phyloP scores from a whole-genome alignment of 495 filamentous ascomycete species.

The Thermothielavioides terrestris region DNA sequence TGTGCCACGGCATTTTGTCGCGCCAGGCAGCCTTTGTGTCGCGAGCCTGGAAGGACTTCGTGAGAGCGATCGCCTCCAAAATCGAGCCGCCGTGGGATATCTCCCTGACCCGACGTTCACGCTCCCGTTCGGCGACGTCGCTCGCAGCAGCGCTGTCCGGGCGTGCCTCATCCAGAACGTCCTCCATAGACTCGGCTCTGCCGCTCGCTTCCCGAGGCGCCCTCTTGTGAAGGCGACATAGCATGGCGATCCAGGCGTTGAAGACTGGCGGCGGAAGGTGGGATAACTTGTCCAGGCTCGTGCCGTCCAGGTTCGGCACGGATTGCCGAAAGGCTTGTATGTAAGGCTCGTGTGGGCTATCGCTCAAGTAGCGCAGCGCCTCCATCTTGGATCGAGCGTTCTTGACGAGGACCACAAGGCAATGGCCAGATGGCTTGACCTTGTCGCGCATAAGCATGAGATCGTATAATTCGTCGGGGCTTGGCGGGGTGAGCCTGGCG shows the following conservation, averaged over 20 bases:
- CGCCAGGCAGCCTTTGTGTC: neutral
- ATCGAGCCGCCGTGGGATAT: constrained; percentile 1
- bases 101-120: neutral
- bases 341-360: constrained; percentile 19
- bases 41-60: constrained; percentile 8
- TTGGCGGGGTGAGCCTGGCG: constrained; percentile 32
- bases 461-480: constrained; percentile 29
- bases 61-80: constrained; percentile 15
- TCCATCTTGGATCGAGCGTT: constrained; percentile 25
- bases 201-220: neutral
- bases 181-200: neutral
- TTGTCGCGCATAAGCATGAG: constrained; percentile 32
- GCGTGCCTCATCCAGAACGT: neutral
- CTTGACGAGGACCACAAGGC: constrained; percentile 27
- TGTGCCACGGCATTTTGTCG: constrained; percentile 21
- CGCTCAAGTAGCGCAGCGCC: constrained; percentile 29
- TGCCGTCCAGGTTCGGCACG: neutral
- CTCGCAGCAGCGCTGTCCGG: neutral
- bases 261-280: constrained; percentile 20
- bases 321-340: constrained; percentile 7
- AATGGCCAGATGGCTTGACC: constrained; percentile 26
- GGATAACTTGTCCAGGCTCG: neutral
- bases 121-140: neutral
- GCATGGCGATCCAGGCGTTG: constrained; percentile 32
- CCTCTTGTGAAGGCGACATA: constrained; percentile 28